phyloP scores from a whole-genome alignment of 108 stramenopile genomes.

The Skeletonema potamos region DNA sequence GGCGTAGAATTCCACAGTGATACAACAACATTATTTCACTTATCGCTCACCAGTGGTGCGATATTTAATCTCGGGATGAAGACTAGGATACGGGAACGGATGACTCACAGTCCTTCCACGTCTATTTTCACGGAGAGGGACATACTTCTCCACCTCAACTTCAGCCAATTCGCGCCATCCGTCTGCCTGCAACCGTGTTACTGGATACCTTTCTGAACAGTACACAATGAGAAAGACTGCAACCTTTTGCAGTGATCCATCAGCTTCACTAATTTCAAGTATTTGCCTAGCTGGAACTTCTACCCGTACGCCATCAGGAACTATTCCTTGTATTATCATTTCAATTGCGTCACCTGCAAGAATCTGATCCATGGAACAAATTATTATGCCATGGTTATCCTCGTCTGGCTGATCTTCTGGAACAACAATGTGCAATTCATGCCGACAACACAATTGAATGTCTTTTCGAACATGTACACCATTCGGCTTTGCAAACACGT shows the following conservation, averaged over 20 bases:
- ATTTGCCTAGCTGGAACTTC: conserved; percentile 62
- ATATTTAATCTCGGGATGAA: conserved; percentile 49
- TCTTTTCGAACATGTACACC: conserved; percentile 39
- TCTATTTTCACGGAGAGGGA: conserved; percentile 49
- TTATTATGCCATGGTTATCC: not conserved
- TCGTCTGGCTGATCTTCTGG: conserved; percentile 26
- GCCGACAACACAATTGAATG: conserved; percentile 76
- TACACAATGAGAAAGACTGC: conserved; percentile 76
- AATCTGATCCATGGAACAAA: conserved; percentile 48
- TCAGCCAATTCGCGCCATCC: conserved; percentile 58
- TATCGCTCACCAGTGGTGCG: conserved; percentile 9
- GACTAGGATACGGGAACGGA: conserved; percentile 61
- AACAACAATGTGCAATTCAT: conserved; percentile 73
- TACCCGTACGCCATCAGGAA: conserved; percentile 66
- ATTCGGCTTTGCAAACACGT: conserved; percentile 53
- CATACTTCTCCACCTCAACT: conserved; percentile 51
- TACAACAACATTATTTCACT: not conserved
- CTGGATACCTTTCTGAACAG: conserved; percentile 55
- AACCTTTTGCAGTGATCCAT: conserved; percentile 26
- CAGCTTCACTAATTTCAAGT: conserved; percentile 24
- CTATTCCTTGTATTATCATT: conserved; percentile 44
- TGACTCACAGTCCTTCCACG: conserved; percentile 63
- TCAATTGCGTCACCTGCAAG: conserved; percentile 57
- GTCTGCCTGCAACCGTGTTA: conserved; percentile 63
- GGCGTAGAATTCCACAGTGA: too few species aligned